Base-by-base conservation (phyloP, 495 filamentous ascomycete genomes). In the Penicillium paxilli region DNA sequence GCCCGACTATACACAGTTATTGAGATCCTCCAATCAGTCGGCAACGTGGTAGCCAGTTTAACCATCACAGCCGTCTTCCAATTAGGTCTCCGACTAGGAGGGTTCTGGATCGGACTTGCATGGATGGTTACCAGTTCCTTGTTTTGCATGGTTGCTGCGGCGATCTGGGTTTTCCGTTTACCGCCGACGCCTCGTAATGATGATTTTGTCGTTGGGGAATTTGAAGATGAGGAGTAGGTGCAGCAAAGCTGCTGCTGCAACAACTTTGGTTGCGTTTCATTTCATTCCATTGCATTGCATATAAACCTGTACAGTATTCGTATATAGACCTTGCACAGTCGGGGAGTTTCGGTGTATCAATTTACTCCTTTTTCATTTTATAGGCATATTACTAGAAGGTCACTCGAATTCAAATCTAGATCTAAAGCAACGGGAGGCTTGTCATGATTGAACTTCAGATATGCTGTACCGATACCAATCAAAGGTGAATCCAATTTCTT, bases 1-100 rank as follows among this genome's bases (percentile, higher is more conserved):
- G 82, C 83, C 8, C 71, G 82, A 3, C 61, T 85, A 12, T 85
- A 80, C 51, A 80, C 78, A 0, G 67, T 84, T 28, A 77, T 86
- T 46, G 79, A 77, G 53, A 76, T 85, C 10, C 54, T 82, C 12
- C 82, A 86, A 55, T 78, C 78, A 0, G 45, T 80, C 20, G 80
- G 82, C 12, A 72, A 71, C n/a, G 72, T 86, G 20, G 67, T 80
- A 22, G 82, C 78, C 3, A 80, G 80, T 14, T 66, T 83, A 0
- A 62, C 79, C 0, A 70, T 84, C 49, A 84, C 83, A 0, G 68
- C 67, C 25, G 71, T 79, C 20, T 85, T 87, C 54, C 75, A 78
- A 42, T 44, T 72, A 5, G 83, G 83, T 1, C 45, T 84, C 47
- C 56, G 66, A 11, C 51, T 78, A 14, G 77, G 73, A 2, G 82